Conservation (phyloP, 192 early-diverging fungal species). For the Umbelopsis ramanniana region DNA sequence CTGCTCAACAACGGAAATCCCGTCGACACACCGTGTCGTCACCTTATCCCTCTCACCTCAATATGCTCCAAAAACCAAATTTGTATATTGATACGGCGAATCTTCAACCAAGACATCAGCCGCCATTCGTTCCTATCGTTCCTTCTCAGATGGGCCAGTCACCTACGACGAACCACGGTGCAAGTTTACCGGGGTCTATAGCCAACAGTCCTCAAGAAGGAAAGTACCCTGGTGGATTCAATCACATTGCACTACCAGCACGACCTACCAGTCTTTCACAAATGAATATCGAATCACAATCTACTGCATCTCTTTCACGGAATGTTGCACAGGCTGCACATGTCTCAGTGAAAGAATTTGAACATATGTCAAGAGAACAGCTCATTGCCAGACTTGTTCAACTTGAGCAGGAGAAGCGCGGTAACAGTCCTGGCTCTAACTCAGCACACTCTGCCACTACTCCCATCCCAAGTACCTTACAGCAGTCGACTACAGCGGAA, state of each 20-base stretch:
- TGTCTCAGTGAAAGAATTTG: slow-evolving; percentile 28
- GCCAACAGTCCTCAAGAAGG: slow-evolving; percentile 4
- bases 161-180: not conserved
- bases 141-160: slow-evolving; percentile 11
- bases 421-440: slow-evolving; percentile 8
- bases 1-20: slow-evolving; percentile 16
- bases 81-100: slow-evolving; percentile 3
- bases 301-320: slow-evolving; percentile 22
- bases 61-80: not conserved
- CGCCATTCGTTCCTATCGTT: slow-evolving; percentile 1
- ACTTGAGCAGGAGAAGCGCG: slow-evolving; percentile 33
- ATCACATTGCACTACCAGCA: slow-evolving; percentile 22
- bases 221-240: not conserved
- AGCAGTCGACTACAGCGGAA: not conserved
- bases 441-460: slow-evolving; percentile 1
- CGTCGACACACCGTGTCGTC: slow-evolving; percentile 31
- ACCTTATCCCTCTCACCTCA: slow-evolving; percentile 15
- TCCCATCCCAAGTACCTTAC: slow-evolving; percentile 5
- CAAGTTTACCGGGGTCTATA: not conserved
- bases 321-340: not conserved
- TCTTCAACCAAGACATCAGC: slow-evolving; percentile 13
- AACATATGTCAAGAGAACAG: slow-evolving; percentile 31
- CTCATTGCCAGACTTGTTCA: slow-evolving; percentile 34
- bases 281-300: slow-evolving; percentile 18
- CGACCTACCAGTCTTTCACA: slow-evolving; percentile 25